Percentiles rank a stretch among this genome's conserved stretches.
phyloP scores from a whole-genome alignment of 768 basidiomycete genomes.

The Boletus subparvulus region DNA sequence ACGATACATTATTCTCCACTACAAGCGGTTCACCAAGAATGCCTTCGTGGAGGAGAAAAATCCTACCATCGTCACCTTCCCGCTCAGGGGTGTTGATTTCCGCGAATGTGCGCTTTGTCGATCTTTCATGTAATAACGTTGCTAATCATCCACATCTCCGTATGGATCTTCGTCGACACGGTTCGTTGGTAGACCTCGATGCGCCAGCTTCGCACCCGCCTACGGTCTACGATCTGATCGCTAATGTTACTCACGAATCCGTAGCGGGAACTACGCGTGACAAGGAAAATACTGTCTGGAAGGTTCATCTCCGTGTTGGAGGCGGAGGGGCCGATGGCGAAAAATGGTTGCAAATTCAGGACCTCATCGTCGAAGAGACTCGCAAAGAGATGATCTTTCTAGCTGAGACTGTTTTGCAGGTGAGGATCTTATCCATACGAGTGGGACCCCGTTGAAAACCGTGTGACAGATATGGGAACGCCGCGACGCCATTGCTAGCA shows the following conservation, averaged over 20 bases:
- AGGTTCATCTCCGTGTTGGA: constrained; percentile 78
- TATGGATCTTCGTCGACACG: constrained; percentile 24
- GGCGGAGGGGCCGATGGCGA: constrained; percentile 79
- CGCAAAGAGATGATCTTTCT: constrained; percentile 97
- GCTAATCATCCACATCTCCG: constrained; percentile 22
- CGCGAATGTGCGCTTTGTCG: constrained; percentile 69
- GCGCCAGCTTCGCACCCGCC: constrained; percentile 55
- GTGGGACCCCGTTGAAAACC: constrained; percentile 13
- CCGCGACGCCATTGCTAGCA: constrained; percentile 31
- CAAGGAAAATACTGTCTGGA: constrained; percentile 91
- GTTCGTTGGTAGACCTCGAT: constrained; percentile 66
- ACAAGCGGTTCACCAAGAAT: constrained; percentile 96
- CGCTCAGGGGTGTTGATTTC: constrained; percentile 90
- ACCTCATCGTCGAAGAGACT: constrained; percentile 95
- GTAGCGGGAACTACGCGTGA: constrained; percentile 94
- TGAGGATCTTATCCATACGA: constrained; percentile 30
- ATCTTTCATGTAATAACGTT: constrained; percentile 22
- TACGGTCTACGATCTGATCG: constrained; percentile 88
- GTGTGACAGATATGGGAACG: constrained; percentile 61
- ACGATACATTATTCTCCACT: constrained; percentile 90
- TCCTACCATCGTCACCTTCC: constrained; percentile 98
- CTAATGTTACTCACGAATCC: constrained; percentile 94
- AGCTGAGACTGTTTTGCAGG: constrained; percentile 96
- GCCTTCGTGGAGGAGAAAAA: constrained; percentile 98
- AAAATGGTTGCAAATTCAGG: constrained; percentile 96